Conservation (phyloP, 129 eudicot species). For the sunflower (Helianthus annuus) region DNA sequence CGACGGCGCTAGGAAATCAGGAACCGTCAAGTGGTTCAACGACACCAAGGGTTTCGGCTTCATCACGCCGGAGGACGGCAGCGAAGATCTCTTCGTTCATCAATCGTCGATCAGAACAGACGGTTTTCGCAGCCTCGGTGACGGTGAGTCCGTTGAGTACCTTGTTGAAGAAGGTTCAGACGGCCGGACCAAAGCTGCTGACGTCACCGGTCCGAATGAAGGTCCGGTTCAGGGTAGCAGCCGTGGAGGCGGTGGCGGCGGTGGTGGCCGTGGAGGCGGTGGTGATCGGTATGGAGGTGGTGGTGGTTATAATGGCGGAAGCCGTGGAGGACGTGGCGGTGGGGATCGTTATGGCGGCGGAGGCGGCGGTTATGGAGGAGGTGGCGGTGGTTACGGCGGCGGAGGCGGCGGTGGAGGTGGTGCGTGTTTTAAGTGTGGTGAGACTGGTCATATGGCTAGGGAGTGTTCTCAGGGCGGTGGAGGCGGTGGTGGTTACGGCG, state of each 20-base stretch:
- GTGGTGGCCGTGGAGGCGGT: slow-evolving; percentile 7
- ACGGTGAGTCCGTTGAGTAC: not conserved
- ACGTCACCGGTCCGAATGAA: too few species aligned
- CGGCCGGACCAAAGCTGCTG: too few species aligned
- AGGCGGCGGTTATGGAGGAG: too few species aligned
- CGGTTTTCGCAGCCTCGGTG: not conserved
- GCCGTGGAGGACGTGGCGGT: not conserved
- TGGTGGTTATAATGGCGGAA: not conserved
- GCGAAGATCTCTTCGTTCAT: slow-evolving; percentile 63
- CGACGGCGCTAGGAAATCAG: slow-evolving; percentile 41
- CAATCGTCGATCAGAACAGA: slow-evolving; percentile 58
- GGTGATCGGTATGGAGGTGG: not conserved
- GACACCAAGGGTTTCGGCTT: slow-evolving; percentile 68
- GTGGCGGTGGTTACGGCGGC: too few species aligned
- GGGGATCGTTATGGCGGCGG: not conserved
- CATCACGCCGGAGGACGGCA: slow-evolving; percentile 62
- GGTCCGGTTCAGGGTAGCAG: not conserved
- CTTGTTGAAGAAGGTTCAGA: too few species aligned
- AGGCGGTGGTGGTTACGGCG: not conserved
- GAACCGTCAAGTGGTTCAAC: slow-evolving; percentile 68
- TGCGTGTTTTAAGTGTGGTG: not conserved
- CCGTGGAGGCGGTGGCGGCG: slow-evolving; percentile 11
- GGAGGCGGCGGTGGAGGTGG: not conserved
- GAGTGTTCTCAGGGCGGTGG: not conserved
- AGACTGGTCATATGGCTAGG: too few species aligned